Conservation (phyloP, 2,329 filamentous ascomycete species). For the Hyphodiscus sp. region DNA sequence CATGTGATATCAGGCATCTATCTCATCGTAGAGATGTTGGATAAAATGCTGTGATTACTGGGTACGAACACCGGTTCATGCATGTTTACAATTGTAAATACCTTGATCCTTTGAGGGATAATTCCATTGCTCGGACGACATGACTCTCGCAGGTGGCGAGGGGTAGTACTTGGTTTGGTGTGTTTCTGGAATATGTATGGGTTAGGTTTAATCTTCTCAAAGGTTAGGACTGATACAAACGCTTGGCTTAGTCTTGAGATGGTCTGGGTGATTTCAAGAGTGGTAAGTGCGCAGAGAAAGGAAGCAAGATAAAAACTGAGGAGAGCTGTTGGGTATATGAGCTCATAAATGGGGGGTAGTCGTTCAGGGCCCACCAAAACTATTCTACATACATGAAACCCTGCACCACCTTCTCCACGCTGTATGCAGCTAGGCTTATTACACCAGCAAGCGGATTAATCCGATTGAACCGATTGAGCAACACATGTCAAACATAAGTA, state of each 20-base stretch:
- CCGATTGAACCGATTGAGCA: constrained; percentile 6
- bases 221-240: not conserved
- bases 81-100: constrained; percentile 37
- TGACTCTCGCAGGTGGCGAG: constrained; percentile 16
- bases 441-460: constrained; percentile 9
- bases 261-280: too few species aligned
- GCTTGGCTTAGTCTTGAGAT: not conserved
- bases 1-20: constrained; percentile 19
- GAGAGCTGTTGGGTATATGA: constrained; percentile 2
- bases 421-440: constrained; percentile 2
- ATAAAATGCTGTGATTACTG: constrained; percentile 27
- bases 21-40: constrained; percentile 27
- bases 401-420: constrained; percentile 1
- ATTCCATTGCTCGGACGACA: constrained; percentile 28
- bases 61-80: constrained; percentile 61
- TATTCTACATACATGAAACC: constrained; percentile 6
- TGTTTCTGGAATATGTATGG: constrained; percentile 1
- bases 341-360: constrained; percentile 20
- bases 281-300: not conserved
- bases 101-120: constrained; percentile 31
- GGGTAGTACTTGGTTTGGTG: constrained; percentile 20
- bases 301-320: not conserved
- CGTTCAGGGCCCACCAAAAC: constrained; percentile 10
- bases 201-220: not conserved
- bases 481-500: not conserved